Conservation (phyloP, 73 alveolate genomes). For the Uronychia binucleata region DNA sequence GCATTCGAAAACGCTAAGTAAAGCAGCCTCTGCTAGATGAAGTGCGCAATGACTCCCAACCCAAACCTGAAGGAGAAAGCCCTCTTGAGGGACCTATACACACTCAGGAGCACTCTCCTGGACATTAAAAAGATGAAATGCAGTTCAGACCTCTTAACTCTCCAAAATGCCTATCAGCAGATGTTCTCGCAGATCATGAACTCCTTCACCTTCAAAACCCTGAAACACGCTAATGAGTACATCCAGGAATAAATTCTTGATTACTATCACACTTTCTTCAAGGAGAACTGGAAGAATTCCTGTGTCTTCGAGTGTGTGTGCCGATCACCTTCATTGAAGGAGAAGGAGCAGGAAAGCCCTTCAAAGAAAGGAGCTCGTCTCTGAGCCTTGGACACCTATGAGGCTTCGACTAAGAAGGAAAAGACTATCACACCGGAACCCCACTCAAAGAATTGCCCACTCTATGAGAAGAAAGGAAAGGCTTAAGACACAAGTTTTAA, state of each 20-base stretch:
- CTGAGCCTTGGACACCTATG: no score
- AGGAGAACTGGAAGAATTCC: no score
- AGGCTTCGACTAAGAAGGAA: no score
- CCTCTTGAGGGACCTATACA: not conserved
- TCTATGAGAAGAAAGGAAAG: no score
- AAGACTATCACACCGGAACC: no score
- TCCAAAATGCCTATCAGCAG: not conserved
- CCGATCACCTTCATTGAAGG: no score
- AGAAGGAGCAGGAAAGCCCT: no score
- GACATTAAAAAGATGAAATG: not conserved
- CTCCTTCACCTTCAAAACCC: not conserved
- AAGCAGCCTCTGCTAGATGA: not conserved
- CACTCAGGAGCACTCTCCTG: not conserved
- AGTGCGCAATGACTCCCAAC: not conserved
- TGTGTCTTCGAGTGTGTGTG: no score
- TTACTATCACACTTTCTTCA: not conserved
- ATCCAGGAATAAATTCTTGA: not conserved
- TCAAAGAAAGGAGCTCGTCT: no score
- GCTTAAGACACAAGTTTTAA: no score
- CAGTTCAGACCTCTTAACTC: not conserved
- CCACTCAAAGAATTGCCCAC: no score
- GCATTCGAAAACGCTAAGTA: not conserved
- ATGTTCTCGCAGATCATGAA: not conserved
- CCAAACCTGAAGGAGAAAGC: not conserved
- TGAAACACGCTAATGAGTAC: not conserved